Evolutionary conservation across 192 early-diverging fungal genomes (phyloP).

Genomic region (Pecoramyces ruminantium): DNA sequence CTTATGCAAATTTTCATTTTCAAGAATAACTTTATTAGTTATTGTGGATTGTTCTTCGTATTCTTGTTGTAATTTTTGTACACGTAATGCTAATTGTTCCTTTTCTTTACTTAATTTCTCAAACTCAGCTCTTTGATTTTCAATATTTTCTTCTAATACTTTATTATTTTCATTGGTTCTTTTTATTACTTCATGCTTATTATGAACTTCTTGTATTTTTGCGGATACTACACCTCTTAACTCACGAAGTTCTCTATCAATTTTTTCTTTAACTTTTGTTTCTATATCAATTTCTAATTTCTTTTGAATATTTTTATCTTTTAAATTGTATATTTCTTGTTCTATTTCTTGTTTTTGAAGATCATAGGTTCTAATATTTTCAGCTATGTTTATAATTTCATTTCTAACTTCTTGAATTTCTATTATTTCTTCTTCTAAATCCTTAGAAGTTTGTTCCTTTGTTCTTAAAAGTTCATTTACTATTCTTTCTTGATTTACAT

Average conservation of each 20-base stretch:
- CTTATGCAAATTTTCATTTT: conserved; percentile 18
- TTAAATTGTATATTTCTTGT: conserved; percentile 31
- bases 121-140: conserved; percentile 24
- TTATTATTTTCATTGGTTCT: conserved; percentile 34
- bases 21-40: conserved; percentile 21
- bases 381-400: conserved; percentile 22
- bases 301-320: conserved; percentile 31
- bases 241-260: conserved; percentile 36
- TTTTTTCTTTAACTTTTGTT: conserved; percentile 31
- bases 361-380: conserved; percentile 28
- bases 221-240: conserved; percentile 31
- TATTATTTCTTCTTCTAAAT: conserved; percentile 37
- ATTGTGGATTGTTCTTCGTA: conserved; percentile 33
- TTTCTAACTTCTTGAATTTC: conserved; percentile 29
- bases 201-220: conserved; percentile 38
- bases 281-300: conserved; percentile 39
- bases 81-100: conserved; percentile 20
- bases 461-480: conserved; percentile 28
- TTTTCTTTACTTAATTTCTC: conserved; percentile 35
- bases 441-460: conserved; percentile 31
- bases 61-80: conserved; percentile 32
- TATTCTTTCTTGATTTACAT: conserved; percentile 26
- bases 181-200: conserved; percentile 38
- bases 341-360: conserved; percentile 26
- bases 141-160: conserved; percentile 30